These are phyloP conservation scores for Chloropicon primus DNA, from an alignment of 139 green algal genomes.

Conservation along the genomic window DNA sequence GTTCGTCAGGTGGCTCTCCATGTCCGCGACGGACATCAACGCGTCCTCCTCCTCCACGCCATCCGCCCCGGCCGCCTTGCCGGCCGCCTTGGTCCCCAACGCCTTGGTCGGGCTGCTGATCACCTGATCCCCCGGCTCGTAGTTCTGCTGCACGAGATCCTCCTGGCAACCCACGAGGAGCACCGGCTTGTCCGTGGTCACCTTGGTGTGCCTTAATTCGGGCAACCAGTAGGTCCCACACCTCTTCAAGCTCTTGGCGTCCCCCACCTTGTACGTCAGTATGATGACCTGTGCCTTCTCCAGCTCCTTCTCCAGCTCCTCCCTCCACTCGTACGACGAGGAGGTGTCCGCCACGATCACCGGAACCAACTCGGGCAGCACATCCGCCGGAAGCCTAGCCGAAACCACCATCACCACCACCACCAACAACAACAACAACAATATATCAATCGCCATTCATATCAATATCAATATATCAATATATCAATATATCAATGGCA, in stretches of 20 bases:
- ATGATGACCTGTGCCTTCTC: conserved; percentile 54
- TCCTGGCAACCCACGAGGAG: conserved; percentile 58
- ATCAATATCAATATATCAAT: too few relatives aligned
- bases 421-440: too few relatives aligned
- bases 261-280: conserved; percentile 27
- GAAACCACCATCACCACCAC: too few relatives aligned
- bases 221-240: conserved; percentile 54
- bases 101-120: too few relatives aligned
- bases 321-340: conserved; percentile 45
- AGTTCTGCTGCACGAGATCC: conserved; percentile 38
- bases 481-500: too few relatives aligned
- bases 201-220: conserved; percentile 24
- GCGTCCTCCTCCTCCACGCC: conserved; percentile 24
- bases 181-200: conserved; percentile 25
- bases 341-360: conserved; percentile 66
- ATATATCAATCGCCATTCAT: too few relatives aligned
- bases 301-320: conserved; percentile 20
- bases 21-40: conserved; percentile 44
- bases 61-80: too few relatives aligned
- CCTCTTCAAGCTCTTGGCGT: conserved; percentile 32
- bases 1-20: conserved; percentile 14
- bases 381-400: conserved; percentile 49
- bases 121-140: conserved; percentile 39
- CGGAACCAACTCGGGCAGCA: conserved; percentile 46
- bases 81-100: too few relatives aligned